phyloP scores from a whole-genome alignment of 345 rosid genomes.

The Brassica rapa region DNA sequence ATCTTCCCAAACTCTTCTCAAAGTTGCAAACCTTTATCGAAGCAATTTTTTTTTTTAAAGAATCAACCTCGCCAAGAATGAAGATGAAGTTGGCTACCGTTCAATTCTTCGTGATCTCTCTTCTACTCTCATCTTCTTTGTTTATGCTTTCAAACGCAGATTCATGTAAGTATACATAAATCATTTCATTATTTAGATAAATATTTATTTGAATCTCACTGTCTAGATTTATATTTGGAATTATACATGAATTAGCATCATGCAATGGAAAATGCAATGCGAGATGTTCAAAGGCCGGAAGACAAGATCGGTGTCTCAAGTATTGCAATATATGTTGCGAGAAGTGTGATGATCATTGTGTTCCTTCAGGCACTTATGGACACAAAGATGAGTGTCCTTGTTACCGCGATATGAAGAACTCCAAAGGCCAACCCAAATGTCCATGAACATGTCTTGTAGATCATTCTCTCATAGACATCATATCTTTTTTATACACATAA shows the following conservation, averaged over 20 bases:
- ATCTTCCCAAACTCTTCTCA: slow-evolving; percentile 12
- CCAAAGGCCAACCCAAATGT: slow-evolving; percentile 73
- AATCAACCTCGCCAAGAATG: background rate
- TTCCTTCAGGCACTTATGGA: slow-evolving; percentile 86
- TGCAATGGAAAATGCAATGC: slow-evolving; percentile 60
- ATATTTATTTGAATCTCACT: background rate
- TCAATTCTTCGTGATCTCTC: slow-evolving; percentile 39
- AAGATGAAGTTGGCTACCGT: slow-evolving; percentile 44
- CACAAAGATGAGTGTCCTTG: slow-evolving; percentile 81
- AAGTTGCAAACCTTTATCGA: background rate
- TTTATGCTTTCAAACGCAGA: slow-evolving; percentile 54
- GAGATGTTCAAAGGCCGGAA: slow-evolving; percentile 82
- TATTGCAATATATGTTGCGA: slow-evolving; percentile 85
- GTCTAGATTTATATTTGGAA: background rate
- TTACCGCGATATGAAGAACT: slow-evolving; percentile 65
- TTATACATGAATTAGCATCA: slow-evolving; percentile 28
- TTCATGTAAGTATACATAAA: slow-evolving; percentile 43
- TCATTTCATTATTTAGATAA: background rate
- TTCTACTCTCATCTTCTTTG: slow-evolving; percentile 52
- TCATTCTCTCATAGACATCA: slow-evolving; percentile 1
- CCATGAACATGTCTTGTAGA: slow-evolving; percentile 48
- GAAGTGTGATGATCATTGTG: slow-evolving; percentile 60
- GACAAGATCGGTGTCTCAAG: slow-evolving; percentile 62
- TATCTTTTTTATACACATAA: background rate
- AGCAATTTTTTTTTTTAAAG: background rate